A percentile compares a stretch with the other conserved stretches of the same genome.
phyloP scores from a whole-genome alignment of 805 yeast species.

The Yamadazyma nakazawae region DNA sequence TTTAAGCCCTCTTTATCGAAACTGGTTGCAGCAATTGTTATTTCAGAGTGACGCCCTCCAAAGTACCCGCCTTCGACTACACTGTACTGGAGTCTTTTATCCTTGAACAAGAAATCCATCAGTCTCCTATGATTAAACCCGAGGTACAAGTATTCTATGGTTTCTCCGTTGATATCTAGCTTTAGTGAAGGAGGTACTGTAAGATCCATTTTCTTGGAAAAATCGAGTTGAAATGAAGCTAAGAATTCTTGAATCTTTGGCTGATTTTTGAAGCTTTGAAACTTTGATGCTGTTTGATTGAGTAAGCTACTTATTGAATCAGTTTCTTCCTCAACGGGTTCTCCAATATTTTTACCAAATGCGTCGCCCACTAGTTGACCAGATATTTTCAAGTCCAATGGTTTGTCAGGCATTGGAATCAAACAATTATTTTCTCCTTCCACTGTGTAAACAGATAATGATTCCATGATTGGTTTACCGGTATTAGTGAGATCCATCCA shows the following conservation, averaged over 20 bases:
- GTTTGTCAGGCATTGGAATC: constrained; percentile 39
- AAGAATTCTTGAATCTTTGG: constrained; percentile 44
- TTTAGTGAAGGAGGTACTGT: constrained; percentile 39
- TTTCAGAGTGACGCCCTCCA: constrained; percentile 53
- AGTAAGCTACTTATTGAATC: constrained; percentile 10
- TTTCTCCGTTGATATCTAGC: constrained; percentile 34
- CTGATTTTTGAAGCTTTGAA: constrained; percentile 31
- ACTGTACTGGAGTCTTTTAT: constrained; percentile 39
- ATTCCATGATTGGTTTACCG: constrained; percentile 34
- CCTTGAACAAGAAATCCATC: constrained; percentile 38
- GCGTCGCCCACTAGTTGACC: constrained; percentile 37
- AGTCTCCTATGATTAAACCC: constrained; percentile 43
- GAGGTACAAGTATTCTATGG: constrained; percentile 44
- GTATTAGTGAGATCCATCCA: constrained; percentile 45
- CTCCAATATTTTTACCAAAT: constrained; percentile 11
- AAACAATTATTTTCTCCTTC: constrained; percentile 43
- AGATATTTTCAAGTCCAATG: constrained; percentile 45
- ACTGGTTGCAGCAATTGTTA: constrained; percentile 42
- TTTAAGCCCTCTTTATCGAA: constrained; percentile 21
- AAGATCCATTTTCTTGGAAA: constrained; percentile 34
- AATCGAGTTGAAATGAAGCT: constrained; percentile 33
- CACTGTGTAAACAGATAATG: constrained; percentile 41
- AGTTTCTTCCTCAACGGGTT: constrained; percentile 1
- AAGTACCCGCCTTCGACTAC: constrained; percentile 55
- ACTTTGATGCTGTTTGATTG: constrained; percentile 22